Evolutionary conservation across 768 basidiomycete genomes (phyloP), one percentile per base, ranked within the genome.

Genomic region (Trametes villosa): DNA sequence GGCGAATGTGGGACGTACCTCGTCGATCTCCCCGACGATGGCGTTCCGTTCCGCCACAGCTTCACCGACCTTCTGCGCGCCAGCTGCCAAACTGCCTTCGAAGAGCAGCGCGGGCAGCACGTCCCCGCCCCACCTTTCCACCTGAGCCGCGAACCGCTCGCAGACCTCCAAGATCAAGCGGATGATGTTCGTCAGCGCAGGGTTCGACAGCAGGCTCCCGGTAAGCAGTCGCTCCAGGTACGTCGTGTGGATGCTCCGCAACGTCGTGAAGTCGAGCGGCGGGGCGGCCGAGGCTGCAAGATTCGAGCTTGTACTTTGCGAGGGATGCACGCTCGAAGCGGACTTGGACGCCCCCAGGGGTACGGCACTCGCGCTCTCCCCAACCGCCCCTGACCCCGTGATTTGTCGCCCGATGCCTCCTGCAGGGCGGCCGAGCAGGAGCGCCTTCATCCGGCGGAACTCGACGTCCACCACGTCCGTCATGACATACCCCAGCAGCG

Each of bases 41-140:
- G 71, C 72, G 73, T 83, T 82, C 44, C 94, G 81, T 65, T 92
- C 89, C 67, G 81, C 80, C 0, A 94, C 91, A 81, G 91, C 78
- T 11, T 78, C 78, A 15, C 93, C 93, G 7, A 92, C 85, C 65
- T 80, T 79, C 54, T 83, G 84, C 22, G 77, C 83, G 7, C 83
- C 81, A 0, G 67, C 70, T 9, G 56, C 46, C 29, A 93, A 68
- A 69, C 89, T 92, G 15, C 91, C 92, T 70, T 94, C 94, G 63
- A 86, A 88, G 40, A 96, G 73, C 46, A 96, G 77, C 0, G 88
- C 91, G 13, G 94, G 94, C 2, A 96, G 76, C 9, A 96, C 85
- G 69, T 96, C 92, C 0, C 94, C 94, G 13, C 92, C 93, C 94
- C 94, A 97, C 53, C 94, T 78, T 73, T 96, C 94, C 0, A 96